Base-by-base conservation (phyloP, 257 asterid genomes). In the Ballota nigra region DNA sequence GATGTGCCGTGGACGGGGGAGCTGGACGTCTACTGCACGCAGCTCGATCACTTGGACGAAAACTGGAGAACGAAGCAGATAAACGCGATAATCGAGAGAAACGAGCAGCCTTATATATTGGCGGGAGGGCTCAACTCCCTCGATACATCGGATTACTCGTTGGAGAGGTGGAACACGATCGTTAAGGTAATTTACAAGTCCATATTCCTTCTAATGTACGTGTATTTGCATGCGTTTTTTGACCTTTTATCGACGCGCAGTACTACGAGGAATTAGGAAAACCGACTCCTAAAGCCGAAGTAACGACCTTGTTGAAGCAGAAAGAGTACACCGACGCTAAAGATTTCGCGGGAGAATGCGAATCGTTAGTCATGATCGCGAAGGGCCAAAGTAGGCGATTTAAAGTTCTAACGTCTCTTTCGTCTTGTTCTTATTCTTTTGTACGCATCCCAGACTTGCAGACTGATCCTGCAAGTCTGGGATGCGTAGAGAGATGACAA, bases 91-190 rank as follows among this genome's bases (percentile, higher is more conserved):
- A 85, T 89, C 0, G 86, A 84, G 60, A 77, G 93, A n/a, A 84
- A 83, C 55, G 87, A 83, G 59, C 86, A 73, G 22, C 97, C 95
- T 24, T 92, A 91, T 55, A 78, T 94, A 33, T 61, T 94, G 71
- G 97, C 95, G 2, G 99, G 98, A 38, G 99, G 97, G 0, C 81
- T 94, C 43, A 94, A 91, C 81, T 88, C 99, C 36, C 99, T 91
- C 5, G 97, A 91, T 67, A 82, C 87, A 26, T 87, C 96, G 29
- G 99, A 94, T 79, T 94, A 94, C 80, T 87, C 97, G 4, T 24
- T 58, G 20, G 90, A 94, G 68, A 86, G 99, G 67, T 94, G 99
- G 98, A 83, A 82, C 34, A 69, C 84, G 68, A 89, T 91, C n/a
- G 90, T 91, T 0, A 94, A 92, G 99, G 99, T 91, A 79, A 19